Evolutionary conservation across 805 yeast genomes (phyloP), one percentile per base, ranked within the genome.

Genomic region (Barnettozyma pratensis): DNA sequence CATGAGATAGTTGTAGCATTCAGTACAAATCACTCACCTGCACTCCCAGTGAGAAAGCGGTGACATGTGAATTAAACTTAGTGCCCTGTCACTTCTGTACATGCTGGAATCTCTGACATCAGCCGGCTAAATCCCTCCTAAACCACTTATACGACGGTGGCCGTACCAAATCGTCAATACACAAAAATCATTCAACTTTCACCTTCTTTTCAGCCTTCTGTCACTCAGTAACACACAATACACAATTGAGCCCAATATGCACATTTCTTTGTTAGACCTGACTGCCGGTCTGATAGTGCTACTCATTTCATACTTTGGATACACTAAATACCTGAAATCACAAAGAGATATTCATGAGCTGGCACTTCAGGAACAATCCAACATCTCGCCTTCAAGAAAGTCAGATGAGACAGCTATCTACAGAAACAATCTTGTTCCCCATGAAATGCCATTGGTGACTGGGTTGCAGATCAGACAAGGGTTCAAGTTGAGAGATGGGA

Each of bases 341-440:
- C 68, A 64, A 36, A 72, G 75, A 45, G 90, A 85, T 56, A 76
- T 83, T 29, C 77, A 77, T 47, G 79, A 77, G 41, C 65, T 79
- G 34, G 83, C 83, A 10, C 66, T 84, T 32, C 63, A 67, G 36
- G 76, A 79, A 55, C 97, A 90, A 64, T 76, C 95, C 2, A 73
- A 81, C 25, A 66, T 84, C 34, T 77, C 85, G 3, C 67, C 81
- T 6, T 83, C 87, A 1, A 72, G 96, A n/a, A 71, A 75, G 39
- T 70, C 72, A 5, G 72, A 76, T 44, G 96, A 90, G 62, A 78
- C 91, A 12, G 91, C 96, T 0, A 71, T 86, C 9, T 83, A 86
- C 64, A 75, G 94, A 53, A 84, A 89, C 44, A 80, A 80, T 41
- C 81, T 85, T 55, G 79, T 86, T 32, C 94, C 91, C 26, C 81